These are phyloP conservation scores for Botrytis elliptica DNA, from an alignment of 2,329 filamentous ascomycete species.

Conservation along the genomic window DNA sequence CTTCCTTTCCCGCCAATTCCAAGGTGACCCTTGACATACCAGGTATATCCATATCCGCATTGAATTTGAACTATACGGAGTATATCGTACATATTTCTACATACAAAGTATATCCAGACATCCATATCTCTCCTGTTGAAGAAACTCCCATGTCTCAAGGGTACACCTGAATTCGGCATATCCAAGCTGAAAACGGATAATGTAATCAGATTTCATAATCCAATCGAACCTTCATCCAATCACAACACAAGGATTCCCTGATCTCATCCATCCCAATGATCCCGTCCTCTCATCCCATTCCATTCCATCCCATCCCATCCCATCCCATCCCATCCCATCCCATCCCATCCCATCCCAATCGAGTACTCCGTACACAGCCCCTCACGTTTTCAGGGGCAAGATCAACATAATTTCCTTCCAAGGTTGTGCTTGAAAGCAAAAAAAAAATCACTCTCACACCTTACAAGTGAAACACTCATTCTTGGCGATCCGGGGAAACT, in stretches of 20 bases:
- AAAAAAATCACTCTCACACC: neutral
- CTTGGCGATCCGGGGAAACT: constrained; percentile 9
- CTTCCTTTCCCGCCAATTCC: neutral
- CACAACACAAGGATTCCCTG: neutral
- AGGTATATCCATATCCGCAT: too few relatives aligned
- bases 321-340: neutral
- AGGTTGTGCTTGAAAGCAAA: neutral
- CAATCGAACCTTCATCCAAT: neutral
- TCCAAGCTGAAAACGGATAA: neutral
- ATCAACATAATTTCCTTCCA: neutral
- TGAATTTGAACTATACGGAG: too few relatives aligned
- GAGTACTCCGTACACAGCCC: neutral
- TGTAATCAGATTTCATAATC: neutral
- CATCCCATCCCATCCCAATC: neutral
- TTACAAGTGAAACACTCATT: neutral
- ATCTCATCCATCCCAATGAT: neutral
- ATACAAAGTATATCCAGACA: too few relatives aligned
- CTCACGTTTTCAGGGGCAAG: neutral
- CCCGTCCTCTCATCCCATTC: neutral
- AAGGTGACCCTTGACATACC: too few relatives aligned
- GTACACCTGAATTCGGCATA: neutral
- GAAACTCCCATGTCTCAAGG: neutral
- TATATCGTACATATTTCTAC: too few relatives aligned
- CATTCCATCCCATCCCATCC: neutral
- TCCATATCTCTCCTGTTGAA: neutral